These are phyloP conservation scores for Prunus armeniaca DNA, from an alignment of 306 rosid species.

Conservation along the genomic window DNA sequence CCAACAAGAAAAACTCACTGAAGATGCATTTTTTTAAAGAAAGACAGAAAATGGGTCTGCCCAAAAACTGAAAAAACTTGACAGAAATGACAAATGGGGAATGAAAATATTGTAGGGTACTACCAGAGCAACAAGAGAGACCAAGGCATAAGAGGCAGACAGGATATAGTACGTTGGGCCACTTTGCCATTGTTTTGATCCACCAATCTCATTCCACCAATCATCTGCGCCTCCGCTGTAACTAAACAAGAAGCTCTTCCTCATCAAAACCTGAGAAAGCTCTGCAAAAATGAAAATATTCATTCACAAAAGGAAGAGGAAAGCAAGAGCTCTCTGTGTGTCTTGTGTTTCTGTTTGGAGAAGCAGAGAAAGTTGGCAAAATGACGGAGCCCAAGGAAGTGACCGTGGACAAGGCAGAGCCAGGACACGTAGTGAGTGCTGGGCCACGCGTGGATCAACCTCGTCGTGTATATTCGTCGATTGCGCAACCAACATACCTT, in stretches of 20 bases:
- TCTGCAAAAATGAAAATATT: no score
- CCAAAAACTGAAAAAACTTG: no score
- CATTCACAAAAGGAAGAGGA: no score
- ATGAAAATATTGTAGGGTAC: background rate
- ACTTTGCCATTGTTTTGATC: conserved; percentile 33
- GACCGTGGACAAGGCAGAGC: background rate
- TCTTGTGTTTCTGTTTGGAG: background rate
- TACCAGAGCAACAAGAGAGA: conserved; percentile 62
- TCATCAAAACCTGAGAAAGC: background rate
- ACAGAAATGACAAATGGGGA: no score
- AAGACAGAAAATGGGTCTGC: no score
- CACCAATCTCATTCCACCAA: conserved; percentile 38
- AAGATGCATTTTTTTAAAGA: no score
- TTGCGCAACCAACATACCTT: background rate
- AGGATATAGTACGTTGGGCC: conserved; percentile 39
- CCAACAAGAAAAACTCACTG: no score
- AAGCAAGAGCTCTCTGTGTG: no score
- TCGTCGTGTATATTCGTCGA: conserved; percentile 41
- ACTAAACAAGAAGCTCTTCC: conserved; percentile 27
- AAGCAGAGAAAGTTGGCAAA: background rate
- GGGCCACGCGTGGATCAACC: background rate
- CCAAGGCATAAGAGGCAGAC: conserved; percentile 44
- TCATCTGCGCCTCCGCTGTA: conserved; percentile 17
- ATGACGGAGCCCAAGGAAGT: background rate
- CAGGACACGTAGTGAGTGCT: conserved; percentile 26